Conservation (phyloP, 441 rosid species). For the Pelargonium cotyledonis region DNA sequence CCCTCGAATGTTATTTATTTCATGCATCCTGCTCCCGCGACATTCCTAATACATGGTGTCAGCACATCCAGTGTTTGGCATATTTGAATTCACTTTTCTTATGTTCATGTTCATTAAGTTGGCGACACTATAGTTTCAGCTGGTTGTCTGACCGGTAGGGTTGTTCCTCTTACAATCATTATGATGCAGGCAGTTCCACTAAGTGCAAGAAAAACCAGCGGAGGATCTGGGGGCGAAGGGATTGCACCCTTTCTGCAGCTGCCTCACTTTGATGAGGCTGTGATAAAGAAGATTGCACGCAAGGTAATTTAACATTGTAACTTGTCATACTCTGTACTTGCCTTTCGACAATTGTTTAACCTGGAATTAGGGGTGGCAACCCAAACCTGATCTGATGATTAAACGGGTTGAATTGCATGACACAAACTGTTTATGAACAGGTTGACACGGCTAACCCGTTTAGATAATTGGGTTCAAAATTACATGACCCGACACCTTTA, state of each 20-base stretch:
- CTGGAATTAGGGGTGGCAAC: too few species aligned
- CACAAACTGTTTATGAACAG: too few species aligned
- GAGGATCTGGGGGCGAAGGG: constrained; percentile 5
- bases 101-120: background rate
- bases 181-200: constrained; percentile 8
- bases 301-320: background rate
- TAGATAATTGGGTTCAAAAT: too few species aligned
- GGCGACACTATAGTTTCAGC: too few species aligned
- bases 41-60: background rate
- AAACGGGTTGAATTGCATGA: too few species aligned
- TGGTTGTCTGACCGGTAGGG: background rate
- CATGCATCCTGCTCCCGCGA: background rate
- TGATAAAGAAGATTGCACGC: background rate
- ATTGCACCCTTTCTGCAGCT: constrained; percentile 8
- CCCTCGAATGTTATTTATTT: background rate
- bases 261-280: constrained; percentile 2
- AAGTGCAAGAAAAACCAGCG: background rate
- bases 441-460: too few species aligned
- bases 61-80: background rate
- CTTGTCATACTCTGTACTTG: background rate
- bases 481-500: too few species aligned
- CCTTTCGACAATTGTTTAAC: background rate
- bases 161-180: background rate
- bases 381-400: too few species aligned
- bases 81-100: background rate